A percentile compares a stretch with the other conserved stretches of the same genome.
phyloP scores from a whole-genome alignment of 768 basidiomycete species.

The Pleurotus ostreatus region DNA sequence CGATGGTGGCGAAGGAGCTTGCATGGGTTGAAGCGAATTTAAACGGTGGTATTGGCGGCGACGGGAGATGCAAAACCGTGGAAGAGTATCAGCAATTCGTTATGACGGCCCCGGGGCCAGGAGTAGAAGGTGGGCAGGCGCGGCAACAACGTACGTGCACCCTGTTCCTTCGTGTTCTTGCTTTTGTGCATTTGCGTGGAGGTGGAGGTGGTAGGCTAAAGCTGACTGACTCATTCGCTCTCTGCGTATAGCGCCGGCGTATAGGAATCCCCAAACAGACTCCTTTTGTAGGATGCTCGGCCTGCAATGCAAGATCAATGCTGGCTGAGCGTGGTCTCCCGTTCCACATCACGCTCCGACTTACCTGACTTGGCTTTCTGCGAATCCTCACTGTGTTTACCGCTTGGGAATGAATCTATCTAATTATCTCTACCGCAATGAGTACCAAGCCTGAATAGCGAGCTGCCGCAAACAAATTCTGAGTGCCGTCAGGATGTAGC shows the following conservation, averaged over 20 bases:
- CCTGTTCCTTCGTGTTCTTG: conserved; percentile 13
- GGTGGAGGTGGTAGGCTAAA: not conserved
- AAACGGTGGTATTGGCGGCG: conserved; percentile 16
- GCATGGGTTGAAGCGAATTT: conserved; percentile 69
- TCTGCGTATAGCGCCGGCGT: conserved; percentile 55
- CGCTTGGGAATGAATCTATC: too few species aligned
- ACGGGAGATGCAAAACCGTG: conserved; percentile 33
- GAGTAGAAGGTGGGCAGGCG: conserved; percentile 28
- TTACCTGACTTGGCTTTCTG: too few species aligned
- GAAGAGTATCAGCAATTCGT: conserved; percentile 62
- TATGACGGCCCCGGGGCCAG: conserved; percentile 58
- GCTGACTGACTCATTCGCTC: conserved; percentile 4
- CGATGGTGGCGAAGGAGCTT: conserved; percentile 53
- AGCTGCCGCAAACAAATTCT: too few species aligned
- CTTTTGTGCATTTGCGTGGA: not conserved
- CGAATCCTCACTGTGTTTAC: too few species aligned
- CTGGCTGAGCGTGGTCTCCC: not conserved
- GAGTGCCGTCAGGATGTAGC: too few species aligned
- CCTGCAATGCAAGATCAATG: conserved; percentile 64
- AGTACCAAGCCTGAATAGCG: too few species aligned
- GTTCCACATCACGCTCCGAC: too few species aligned
- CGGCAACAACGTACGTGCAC: conserved; percentile 30
- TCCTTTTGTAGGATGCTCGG: conserved; percentile 80
- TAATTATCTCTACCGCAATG: too few species aligned
- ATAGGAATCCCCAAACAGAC: conserved; percentile 86